Evolutionary conservation across 805 yeast genomes (phyloP).

Genomic region (Wickerhamomyces canadensis): DNA sequence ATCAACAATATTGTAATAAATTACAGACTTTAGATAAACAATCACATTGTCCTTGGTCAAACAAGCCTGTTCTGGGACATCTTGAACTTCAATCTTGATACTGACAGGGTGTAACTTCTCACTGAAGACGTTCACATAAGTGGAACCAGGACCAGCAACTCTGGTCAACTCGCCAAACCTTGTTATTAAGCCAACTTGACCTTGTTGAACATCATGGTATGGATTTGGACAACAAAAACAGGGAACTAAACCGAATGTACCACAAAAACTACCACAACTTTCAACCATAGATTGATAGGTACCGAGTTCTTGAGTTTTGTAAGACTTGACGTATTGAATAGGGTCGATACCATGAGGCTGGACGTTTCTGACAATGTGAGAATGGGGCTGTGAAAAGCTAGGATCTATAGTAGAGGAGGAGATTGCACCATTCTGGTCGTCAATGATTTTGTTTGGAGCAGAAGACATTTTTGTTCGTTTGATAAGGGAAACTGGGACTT

Average conservation of each 20-base stretch:
- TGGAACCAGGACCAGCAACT: slow-evolving; percentile 65
- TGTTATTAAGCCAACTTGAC: slow-evolving; percentile 63
- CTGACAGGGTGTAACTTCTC: slow-evolving; percentile 47
- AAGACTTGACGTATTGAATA: slow-evolving; percentile 32
- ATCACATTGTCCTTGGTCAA: slow-evolving; percentile 68
- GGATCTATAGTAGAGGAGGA: no score
- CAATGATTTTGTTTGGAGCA: no score
- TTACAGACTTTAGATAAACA: slow-evolving; percentile 57
- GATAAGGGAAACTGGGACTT: no score
- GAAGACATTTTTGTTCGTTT: no score
- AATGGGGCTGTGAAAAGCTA: no score
- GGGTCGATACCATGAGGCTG: slow-evolving; percentile 7
- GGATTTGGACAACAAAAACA: slow-evolving; percentile 51
- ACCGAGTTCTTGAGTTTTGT: slow-evolving; percentile 35
- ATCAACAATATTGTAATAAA: slow-evolving; percentile 60
- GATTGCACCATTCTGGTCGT: no score
- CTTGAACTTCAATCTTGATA: slow-evolving; percentile 53
- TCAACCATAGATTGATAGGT: slow-evolving; percentile 37
- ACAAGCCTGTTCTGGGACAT: slow-evolving; percentile 62
- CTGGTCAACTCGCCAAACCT: slow-evolving; percentile 60
- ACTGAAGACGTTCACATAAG: slow-evolving; percentile 58
- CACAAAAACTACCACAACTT: slow-evolving; percentile 41
- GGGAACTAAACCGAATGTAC: slow-evolving; percentile 33
- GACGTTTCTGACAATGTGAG: neutral
- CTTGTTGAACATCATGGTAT: slow-evolving; percentile 55